Conservation (phyloP, 2,329 filamentous ascomycete genomes). For the Huntiella savannae region DNA sequence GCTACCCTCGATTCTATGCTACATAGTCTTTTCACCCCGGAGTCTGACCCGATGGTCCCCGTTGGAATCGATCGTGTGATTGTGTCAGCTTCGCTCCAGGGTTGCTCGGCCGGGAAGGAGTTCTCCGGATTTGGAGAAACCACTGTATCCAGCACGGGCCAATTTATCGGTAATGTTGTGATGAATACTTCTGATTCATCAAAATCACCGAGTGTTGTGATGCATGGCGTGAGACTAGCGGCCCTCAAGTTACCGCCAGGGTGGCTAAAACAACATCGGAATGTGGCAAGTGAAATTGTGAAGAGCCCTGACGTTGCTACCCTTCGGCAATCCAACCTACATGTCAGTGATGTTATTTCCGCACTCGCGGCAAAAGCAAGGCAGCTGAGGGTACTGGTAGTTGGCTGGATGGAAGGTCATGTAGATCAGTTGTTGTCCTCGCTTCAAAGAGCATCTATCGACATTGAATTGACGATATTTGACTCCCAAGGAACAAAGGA, state of each 20-base stretch:
- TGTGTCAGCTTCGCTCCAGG: constrained; percentile 22
- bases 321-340: constrained; percentile 9
- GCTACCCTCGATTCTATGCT: constrained; percentile 37
- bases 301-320: constrained; percentile 25
- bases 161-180: constrained; percentile 24
- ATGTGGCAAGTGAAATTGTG: constrained; percentile 28
- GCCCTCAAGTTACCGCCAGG: constrained; percentile 14
- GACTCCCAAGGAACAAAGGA: too few relatives aligned
- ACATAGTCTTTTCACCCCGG: constrained; percentile 30
- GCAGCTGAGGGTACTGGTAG: constrained; percentile 23
- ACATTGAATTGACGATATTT: too few relatives aligned
- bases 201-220: constrained; percentile 20
- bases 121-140: constrained; percentile 27
- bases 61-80: constrained; percentile 27
- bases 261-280: constrained; percentile 30
- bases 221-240: constrained; percentile 25
- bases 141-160: constrained; percentile 23
- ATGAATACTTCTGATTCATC: constrained; percentile 18
- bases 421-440: too few relatives aligned
- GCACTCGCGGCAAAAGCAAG: constrained; percentile 21
- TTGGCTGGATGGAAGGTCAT: constrained; percentile 15
- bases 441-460: too few relatives aligned
- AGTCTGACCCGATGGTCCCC: constrained; percentile 28
- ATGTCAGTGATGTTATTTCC: constrained; percentile 16
- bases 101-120: constrained; percentile 15